phyloP scores from a whole-genome alignment of 495 filamentous ascomycete genomes.

The Sabuloglossum arenarium region DNA sequence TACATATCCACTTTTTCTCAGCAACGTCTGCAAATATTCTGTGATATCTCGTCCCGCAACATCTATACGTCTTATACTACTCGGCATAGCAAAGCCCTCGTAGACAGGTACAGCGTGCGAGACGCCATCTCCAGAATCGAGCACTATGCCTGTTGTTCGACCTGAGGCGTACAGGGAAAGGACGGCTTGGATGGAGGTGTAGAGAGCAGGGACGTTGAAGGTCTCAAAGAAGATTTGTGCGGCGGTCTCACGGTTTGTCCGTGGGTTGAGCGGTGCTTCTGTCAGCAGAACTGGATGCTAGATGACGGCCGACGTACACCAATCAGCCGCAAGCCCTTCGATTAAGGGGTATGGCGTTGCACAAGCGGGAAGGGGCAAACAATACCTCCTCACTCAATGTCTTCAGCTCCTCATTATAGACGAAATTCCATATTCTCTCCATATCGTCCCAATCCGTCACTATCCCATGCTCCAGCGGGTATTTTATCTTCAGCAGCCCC shows the following conservation, averaged over 20 bases:
- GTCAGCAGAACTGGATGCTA: constrained; percentile 92
- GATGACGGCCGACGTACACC: neutral
- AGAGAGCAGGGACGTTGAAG: constrained; percentile 92
- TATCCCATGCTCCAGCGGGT: constrained; percentile 92
- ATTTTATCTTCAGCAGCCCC: constrained; percentile 83
- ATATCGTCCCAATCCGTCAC: constrained; percentile 99
- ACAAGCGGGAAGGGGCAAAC: constrained; percentile 1
- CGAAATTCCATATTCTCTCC: constrained; percentile 95
- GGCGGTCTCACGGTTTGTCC: constrained; percentile 86
- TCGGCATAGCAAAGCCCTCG: constrained; percentile 92
- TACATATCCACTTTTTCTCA: constrained; percentile 81
- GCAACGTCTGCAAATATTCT: constrained; percentile 76
- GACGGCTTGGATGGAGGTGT: constrained; percentile 92
- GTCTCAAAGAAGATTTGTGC: constrained; percentile 98
- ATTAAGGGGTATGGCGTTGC: neutral
- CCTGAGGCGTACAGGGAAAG: constrained; percentile 92
- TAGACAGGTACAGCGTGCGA: constrained; percentile 96
- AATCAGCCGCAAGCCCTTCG: neutral
- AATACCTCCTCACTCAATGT: constrained; percentile 85
- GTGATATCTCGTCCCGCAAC: constrained; percentile 97
- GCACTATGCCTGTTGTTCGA: constrained; percentile 85
- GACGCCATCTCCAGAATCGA: constrained; percentile 91
- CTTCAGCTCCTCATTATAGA: constrained; percentile 69
- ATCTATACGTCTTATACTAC: constrained; percentile 84
- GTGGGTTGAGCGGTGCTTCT: constrained; percentile 89